phyloP scores from a whole-genome alignment of 345 rosid species.

The Boechera divaricarpa region DNA sequence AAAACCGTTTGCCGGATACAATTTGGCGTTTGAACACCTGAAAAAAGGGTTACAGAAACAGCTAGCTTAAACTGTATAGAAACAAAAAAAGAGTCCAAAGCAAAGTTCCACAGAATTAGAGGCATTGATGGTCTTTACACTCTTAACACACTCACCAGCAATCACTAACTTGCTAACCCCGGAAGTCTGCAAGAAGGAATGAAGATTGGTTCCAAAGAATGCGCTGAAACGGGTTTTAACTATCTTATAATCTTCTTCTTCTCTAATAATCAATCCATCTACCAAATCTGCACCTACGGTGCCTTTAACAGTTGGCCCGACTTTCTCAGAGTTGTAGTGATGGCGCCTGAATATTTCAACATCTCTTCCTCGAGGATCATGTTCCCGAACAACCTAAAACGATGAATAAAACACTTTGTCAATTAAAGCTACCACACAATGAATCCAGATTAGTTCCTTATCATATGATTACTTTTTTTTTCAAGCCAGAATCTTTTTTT shows the following conservation, averaged over 20 bases:
- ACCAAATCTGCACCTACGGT: constrained; percentile 67
- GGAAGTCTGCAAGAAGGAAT: constrained; percentile 63
- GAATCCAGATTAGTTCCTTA: not conserved
- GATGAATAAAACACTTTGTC: not conserved
- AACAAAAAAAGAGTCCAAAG: constrained; percentile 1
- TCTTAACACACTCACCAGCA: constrained; percentile 55
- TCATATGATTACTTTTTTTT: not conserved
- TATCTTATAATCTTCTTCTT: constrained; percentile 81
- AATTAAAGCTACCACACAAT: not conserved
- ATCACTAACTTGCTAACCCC: constrained; percentile 61
- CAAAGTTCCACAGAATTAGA: constrained; percentile 1
- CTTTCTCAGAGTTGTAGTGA: constrained; percentile 56
- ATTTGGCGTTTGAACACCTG: constrained; percentile 90
- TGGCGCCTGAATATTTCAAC: constrained; percentile 76
- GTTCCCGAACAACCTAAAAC: constrained; percentile 77
- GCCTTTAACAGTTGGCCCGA: constrained; percentile 67
- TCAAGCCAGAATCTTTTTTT: not conserved
- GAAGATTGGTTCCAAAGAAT: constrained; percentile 76
- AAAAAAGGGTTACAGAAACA: constrained; percentile 9
- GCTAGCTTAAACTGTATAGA: not conserved
- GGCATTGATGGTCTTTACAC: not conserved
- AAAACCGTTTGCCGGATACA: constrained; percentile 88
- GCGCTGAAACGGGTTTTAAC: constrained; percentile 93
- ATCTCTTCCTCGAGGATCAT: constrained; percentile 81
- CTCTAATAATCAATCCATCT: constrained; percentile 71